These are phyloP conservation scores for Leptodontidium sp. DNA, from an alignment of 2,329 filamentous ascomycete species.

Conservation along the genomic window DNA sequence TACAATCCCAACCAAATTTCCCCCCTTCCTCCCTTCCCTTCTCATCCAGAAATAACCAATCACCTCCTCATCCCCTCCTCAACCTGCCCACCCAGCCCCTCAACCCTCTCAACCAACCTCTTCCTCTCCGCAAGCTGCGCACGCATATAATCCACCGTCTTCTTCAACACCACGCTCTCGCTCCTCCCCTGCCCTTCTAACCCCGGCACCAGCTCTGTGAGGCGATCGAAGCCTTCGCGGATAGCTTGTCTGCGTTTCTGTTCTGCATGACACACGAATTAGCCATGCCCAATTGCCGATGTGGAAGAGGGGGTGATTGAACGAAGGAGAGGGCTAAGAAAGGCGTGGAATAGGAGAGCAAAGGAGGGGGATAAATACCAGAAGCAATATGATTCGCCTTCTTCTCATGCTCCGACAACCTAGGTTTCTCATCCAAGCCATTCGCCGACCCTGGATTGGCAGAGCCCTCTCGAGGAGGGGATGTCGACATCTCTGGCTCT, in stretches of 20 bases:
- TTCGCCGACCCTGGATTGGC: conserved; percentile 41
- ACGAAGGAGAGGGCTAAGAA: no score
- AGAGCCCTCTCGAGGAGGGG: conserved; percentile 41
- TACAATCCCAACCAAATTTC: neutral
- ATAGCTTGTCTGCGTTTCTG: conserved; percentile 61
- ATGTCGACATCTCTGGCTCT: conserved; percentile 36
- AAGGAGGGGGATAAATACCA: conserved; percentile 34
- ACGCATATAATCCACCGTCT: conserved; percentile 62
- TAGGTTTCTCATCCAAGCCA: conserved; percentile 60
- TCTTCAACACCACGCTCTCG: conserved; percentile 72
- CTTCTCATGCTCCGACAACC: conserved; percentile 74
- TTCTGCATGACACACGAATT: conserved; percentile 49
- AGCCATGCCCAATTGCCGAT: neutral
- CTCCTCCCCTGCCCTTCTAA: conserved; percentile 73
- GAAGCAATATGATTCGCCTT: conserved; percentile 78
- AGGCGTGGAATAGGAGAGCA: neutral
- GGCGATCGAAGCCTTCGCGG: conserved; percentile 72
- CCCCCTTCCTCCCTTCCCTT: neutral
- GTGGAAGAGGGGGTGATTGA: no score
- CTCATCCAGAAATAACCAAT: neutral
- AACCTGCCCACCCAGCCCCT: conserved; percentile 58
- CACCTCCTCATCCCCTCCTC: conserved; percentile 45
- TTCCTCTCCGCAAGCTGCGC: conserved; percentile 59
- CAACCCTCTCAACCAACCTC: conserved; percentile 57
- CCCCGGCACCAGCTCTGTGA: conserved; percentile 74